Evolutionary conservation across 2,329 filamentous ascomycete species (phyloP), one percentile per base, ranked within the genome.

Genomic region (Calonectria henricotiae): DNA sequence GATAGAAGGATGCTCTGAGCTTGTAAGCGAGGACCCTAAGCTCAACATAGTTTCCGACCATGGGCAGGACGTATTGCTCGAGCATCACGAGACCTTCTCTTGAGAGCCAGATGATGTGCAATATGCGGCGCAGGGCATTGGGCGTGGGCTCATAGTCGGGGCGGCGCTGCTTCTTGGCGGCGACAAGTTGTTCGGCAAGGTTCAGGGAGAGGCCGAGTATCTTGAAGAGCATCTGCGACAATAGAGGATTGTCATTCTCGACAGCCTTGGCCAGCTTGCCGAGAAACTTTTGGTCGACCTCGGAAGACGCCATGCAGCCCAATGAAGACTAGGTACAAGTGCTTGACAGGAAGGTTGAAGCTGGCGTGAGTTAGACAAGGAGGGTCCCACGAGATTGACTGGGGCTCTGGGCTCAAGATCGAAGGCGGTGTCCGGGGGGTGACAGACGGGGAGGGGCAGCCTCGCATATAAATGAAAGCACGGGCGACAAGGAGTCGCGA

Each of bases 281-380:
- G 79, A 99, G 89, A 84, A 97, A 98, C 85, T 98, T 99, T 85
- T 98, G 95, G 83, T 99, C 96, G 72, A 98, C 94, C 84, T 98
- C 94, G 71, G 95, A 96, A 80, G 95, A 96, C 85, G 96, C 96
- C 96, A 98, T 99, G 73, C 80, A 79, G 78, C 58, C 67, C 73
- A 72, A 67, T 32, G 51, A 58, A 61, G 32, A 37, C 71, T 55
- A 55, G 20, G 32, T 41, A 46, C 41, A 32, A 65, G 69, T 20
- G 41, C 41, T 60, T 44, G 68, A 54, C 37, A 20, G 35, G 54
- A 37, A 70, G 41, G 62, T 62, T 44, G 43, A 67, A 69, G 62
- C 66, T 68, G 69, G 32, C 32, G 66, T 54, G 49, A 62, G 58
- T 66, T 73, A 73, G 76, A 71, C 62, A 61, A 67, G 68, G 62